phyloP scores from a whole-genome alignment of 179 eudicot species.

The Beta macrorhiza region DNA sequence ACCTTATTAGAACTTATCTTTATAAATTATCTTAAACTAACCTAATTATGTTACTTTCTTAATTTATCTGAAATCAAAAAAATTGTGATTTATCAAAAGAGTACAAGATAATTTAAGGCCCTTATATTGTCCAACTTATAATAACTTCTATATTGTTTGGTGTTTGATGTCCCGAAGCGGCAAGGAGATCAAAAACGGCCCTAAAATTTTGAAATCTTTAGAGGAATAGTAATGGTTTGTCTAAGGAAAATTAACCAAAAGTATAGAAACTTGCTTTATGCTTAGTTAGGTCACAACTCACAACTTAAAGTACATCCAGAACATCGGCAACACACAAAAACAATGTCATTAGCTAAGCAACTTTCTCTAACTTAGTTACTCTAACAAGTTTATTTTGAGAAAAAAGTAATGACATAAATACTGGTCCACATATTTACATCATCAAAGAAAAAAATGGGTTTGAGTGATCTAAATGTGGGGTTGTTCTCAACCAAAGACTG shows the following conservation, averaged over 20 bases:
- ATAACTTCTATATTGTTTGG: no score
- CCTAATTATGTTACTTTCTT: no score
- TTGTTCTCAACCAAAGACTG: constrained; percentile 21
- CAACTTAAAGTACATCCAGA: constrained; percentile 22
- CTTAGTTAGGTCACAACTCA: constrained; percentile 15
- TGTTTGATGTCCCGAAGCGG: not conserved
- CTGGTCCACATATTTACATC: constrained; percentile 19
- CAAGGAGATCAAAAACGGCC: not conserved
- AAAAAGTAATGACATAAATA: not conserved
- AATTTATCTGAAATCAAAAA: no score
- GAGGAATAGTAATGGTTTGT: not conserved
- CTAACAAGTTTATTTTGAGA: not conserved
- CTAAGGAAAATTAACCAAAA: not conserved
- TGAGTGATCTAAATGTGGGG: constrained; percentile 23
- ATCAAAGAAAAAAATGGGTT: constrained; percentile 7
- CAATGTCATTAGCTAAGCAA: constrained; percentile 16
- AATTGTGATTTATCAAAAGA: no score
- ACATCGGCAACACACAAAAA: constrained; percentile 1
- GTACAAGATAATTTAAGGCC: no score
- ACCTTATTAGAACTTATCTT: no score
- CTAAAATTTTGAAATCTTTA: not conserved
- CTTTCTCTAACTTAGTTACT: constrained; percentile 8
- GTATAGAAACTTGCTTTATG: constrained; percentile 5
- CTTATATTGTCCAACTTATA: no score
- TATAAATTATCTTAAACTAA: no score